These are phyloP conservation scores for Rostrohypoxylon terebratum DNA, from an alignment of 495 filamentous ascomycete genomes.

Conservation along the genomic window DNA sequence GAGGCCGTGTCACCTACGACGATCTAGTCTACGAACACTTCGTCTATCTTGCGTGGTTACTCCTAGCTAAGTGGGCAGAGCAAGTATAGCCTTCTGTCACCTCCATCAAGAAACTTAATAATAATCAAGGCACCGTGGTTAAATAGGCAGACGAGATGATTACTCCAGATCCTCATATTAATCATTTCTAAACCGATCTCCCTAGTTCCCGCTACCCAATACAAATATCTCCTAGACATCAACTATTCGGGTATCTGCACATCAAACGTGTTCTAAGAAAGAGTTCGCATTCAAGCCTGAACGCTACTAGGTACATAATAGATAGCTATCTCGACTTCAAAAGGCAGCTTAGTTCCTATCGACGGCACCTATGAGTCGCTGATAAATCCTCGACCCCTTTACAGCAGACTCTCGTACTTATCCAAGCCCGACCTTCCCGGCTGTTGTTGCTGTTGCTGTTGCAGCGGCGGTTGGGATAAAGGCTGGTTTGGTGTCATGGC, in stretches of 20 bases:
- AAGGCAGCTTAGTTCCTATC: not conserved
- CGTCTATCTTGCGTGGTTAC: not conserved
- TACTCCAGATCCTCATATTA: not conserved
- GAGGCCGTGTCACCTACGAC: no score
- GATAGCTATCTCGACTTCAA: not conserved
- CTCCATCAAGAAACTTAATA: not conserved
- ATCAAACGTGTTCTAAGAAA: constrained; percentile 12
- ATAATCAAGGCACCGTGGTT: not conserved
- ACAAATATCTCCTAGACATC: not conserved
- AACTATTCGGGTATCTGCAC: constrained; percentile 21
- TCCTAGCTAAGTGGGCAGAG: not conserved
- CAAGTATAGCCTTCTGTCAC: not conserved
- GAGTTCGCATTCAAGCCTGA: not conserved
- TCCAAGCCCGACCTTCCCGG: constrained; percentile 72
- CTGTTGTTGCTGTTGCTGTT: constrained; percentile 48
- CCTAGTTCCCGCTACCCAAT: not conserved
- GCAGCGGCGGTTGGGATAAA: constrained; percentile 34
- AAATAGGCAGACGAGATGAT: not conserved
- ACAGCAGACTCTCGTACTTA: constrained; percentile 85
- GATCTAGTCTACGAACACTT: no score
- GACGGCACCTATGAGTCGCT: not conserved
- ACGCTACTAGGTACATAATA: constrained; percentile 3
- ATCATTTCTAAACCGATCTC: not conserved
- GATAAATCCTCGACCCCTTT: constrained; percentile 7
- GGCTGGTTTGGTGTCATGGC: constrained; percentile 32